Percentiles rank a stretch among this genome's conserved stretches.
Conservation (phyloP, 2,329 filamentous ascomycete species). For the Curvularia hawaiiensis region DNA sequence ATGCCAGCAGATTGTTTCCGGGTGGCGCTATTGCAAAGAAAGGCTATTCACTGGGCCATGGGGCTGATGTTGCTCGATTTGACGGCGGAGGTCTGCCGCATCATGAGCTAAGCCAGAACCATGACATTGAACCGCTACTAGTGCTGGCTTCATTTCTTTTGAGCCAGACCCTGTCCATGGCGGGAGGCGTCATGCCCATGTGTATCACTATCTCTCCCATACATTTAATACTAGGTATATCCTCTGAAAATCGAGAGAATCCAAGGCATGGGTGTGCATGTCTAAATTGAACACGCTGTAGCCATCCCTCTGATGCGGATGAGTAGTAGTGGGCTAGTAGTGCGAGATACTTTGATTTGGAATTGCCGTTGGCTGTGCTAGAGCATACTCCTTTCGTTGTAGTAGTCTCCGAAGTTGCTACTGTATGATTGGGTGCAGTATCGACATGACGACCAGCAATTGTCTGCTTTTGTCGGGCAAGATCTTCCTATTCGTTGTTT, state of each 20-base stretch:
- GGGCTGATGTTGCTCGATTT: neutral
- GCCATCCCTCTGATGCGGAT: neutral
- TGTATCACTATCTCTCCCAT: neutral
- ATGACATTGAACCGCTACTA: neutral
- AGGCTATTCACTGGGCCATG: neutral
- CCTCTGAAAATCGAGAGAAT: neutral
- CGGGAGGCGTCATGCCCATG: slow-evolving; percentile 6
- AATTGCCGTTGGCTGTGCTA: neutral
- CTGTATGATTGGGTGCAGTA: slow-evolving; percentile 1
- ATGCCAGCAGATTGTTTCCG: neutral
- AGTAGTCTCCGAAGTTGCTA: neutral
- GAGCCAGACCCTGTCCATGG: slow-evolving; percentile 1
- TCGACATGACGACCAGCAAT: neutral
- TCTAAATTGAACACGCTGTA: neutral
- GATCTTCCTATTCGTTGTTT: neutral
- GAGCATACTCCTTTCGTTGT: neutral
- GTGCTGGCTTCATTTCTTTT: neutral
- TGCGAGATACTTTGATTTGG: neutral
- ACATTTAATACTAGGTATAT: neutral
- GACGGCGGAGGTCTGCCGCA: neutral
- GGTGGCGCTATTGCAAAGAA: neutral
- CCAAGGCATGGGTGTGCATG: neutral
- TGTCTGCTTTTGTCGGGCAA: neutral
- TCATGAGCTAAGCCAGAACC: slow-evolving; percentile 2
- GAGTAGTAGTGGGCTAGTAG: neutral